A percentile compares a stretch with the other conserved stretches of the same genome.
Evolutionary conservation across 2,329 filamentous ascomycete genomes (phyloP).

Genomic region (Epichloe glyceriae): DNA sequence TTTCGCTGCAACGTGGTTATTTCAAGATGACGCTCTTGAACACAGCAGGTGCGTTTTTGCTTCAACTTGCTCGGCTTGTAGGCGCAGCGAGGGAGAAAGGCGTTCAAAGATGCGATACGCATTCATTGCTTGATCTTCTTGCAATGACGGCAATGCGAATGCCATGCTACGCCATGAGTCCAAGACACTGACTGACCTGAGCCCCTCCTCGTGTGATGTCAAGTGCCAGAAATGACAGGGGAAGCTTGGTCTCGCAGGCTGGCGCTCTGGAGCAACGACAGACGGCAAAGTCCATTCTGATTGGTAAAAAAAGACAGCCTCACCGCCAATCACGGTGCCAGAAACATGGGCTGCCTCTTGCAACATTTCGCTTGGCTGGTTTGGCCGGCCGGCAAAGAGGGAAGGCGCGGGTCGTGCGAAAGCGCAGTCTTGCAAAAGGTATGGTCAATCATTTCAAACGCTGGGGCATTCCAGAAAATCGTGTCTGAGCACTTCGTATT

Average conservation of each 20-base stretch:
- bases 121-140: no score
- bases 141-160: no score
- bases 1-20: not conserved
- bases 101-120: no score
- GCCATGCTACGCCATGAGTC: no score
- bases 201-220: no score
- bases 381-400: not conserved
- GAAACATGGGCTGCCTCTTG: constrained; percentile 4
- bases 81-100: no score
- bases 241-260: not conserved
- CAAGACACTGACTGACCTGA: no score
- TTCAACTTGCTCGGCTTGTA: no score
- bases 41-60: no score
- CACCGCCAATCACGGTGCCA: constrained; percentile 2
- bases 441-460: no score
- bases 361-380: not conserved
- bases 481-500: not conserved
- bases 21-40: not conserved
- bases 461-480: no score
- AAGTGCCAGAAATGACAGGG: not conserved
- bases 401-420: not conserved
- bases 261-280: not conserved
- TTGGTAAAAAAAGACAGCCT: constrained; percentile 1
- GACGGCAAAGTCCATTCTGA: not conserved
- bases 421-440: not conserved